These are phyloP conservation scores for Eucommia ulmoides DNA, from an alignment of 257 asterid genomes.

Conservation along the genomic window DNA sequence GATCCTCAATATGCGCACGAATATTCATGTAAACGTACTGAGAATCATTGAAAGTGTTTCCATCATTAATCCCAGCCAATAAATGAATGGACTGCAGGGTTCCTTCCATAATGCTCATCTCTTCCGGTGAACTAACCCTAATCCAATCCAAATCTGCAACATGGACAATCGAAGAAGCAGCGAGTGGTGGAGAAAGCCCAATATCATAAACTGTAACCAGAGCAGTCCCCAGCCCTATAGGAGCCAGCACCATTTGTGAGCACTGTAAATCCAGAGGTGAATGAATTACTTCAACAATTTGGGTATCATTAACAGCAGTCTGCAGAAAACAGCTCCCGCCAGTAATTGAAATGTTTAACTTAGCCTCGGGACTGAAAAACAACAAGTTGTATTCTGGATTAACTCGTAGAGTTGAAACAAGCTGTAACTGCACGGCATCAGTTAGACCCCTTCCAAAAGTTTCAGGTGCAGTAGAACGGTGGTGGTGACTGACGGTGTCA, in stretches of 20 bases:
- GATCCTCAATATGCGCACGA: conserved; percentile 49
- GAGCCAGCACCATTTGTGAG: conserved; percentile 60
- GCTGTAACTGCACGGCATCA: conserved; percentile 67
- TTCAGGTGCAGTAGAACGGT: conserved; percentile 18
- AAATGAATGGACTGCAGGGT: conserved; percentile 35
- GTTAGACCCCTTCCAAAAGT: conserved; percentile 31
- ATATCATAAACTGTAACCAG: conserved; percentile 62
- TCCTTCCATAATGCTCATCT: conserved; percentile 63
- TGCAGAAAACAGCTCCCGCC: conserved; percentile 81
- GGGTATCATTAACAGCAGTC: conserved; percentile 50
- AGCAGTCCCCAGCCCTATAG: conserved; percentile 63
- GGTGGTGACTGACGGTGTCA: conserved; percentile 26
- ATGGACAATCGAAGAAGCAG: conserved; percentile 58
- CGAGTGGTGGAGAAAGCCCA: conserved; percentile 67
- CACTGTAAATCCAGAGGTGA: conserved; percentile 35
- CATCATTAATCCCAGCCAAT: conserved; percentile 56
- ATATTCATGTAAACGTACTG: conserved; percentile 64
- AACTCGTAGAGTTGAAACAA: conserved; percentile 70
- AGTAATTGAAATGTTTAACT: conserved; percentile 55
- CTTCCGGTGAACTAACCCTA: conserved; percentile 50
- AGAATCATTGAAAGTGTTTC: conserved; percentile 52
- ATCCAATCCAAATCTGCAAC: conserved; percentile 92
- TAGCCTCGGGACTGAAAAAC: conserved; percentile 58
- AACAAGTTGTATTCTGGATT: conserved; percentile 60
- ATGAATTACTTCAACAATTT: conserved; percentile 36